These are phyloP conservation scores for Paramecium tetraurelia DNA, from an alignment of 73 alveolate species.

Conservation along the genomic window DNA sequence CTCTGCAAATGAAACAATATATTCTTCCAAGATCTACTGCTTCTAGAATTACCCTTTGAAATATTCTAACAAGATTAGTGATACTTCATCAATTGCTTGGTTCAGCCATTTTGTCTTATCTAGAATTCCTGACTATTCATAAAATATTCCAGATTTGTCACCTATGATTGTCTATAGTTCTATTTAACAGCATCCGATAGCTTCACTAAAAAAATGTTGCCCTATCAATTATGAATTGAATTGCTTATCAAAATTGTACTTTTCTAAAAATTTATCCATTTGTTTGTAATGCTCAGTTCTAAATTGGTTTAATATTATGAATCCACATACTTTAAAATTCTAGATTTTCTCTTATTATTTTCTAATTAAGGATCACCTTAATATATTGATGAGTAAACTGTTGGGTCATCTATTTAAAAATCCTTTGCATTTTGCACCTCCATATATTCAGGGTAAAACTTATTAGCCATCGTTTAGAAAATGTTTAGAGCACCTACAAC, in stretches of 20 bases:
- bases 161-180: background rate
- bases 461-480: background rate
- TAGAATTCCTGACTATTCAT: background rate
- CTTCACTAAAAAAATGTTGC: background rate
- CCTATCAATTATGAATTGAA: background rate
- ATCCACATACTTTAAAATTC: background rate
- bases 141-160: background rate
- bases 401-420: background rate
- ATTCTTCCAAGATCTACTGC: background rate
- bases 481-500: background rate
- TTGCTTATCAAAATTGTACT: background rate
- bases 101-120: background rate
- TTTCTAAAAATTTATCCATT: background rate
- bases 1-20: background rate
- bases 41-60: background rate
- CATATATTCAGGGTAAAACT: slow-evolving; percentile 8
- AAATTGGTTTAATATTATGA: background rate
- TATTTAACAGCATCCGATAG: background rate
- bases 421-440: background rate
- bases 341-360: background rate
- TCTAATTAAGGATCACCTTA: background rate
- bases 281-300: background rate
- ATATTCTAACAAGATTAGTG: background rate
- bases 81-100: background rate
- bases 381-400: background rate